A percentile compares a stretch with the other conserved stretches of the same genome.
phyloP scores from a whole-genome alignment of 1,139 yeast species.

The Suhomyces maxii region DNA sequence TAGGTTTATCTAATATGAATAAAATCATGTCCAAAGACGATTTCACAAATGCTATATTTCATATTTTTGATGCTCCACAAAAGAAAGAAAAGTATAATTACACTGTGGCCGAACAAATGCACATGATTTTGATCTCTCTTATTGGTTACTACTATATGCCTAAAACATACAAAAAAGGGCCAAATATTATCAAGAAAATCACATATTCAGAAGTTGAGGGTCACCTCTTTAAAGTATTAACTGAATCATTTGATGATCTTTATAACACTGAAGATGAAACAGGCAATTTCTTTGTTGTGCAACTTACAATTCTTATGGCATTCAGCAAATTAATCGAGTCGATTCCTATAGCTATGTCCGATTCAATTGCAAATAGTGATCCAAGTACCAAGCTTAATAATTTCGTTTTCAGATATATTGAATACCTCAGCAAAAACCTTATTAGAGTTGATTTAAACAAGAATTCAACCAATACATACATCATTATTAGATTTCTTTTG shows the following conservation, averaged over 20 bases:
- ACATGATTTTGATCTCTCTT: slow-evolving; percentile 27
- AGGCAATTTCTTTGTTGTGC: slow-evolving; percentile 22
- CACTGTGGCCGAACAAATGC: slow-evolving; percentile 17
- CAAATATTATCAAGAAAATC: slow-evolving; percentile 25
- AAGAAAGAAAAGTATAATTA: background rate
- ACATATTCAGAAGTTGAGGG: slow-evolving; percentile 28
- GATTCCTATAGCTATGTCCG: slow-evolving; percentile 2
- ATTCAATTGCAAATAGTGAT: slow-evolving; percentile 11
- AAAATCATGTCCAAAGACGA: slow-evolving; percentile 33
- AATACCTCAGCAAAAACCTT: slow-evolving; percentile 27
- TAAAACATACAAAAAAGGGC: slow-evolving; percentile 25
- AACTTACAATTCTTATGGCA: slow-evolving; percentile 25
- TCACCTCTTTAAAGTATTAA: slow-evolving; percentile 20
- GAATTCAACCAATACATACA: slow-evolving; percentile 14
- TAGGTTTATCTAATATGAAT: slow-evolving; percentile 43
- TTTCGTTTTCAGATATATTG: slow-evolving; percentile 35
- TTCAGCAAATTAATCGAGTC: slow-evolving; percentile 19
- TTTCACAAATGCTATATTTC: slow-evolving; percentile 27
- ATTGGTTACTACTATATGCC: slow-evolving; percentile 34
- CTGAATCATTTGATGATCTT: slow-evolving; percentile 9
- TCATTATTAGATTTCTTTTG: slow-evolving; percentile 47
- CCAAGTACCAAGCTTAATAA: slow-evolving; percentile 17
- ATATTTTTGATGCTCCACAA: slow-evolving; percentile 11
- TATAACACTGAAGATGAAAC: slow-evolving; percentile 7
- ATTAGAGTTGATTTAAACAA: slow-evolving; percentile 22